These are phyloP conservation scores for Alternaria alternata DNA, from an alignment of 2,329 filamentous ascomycete species.

Conservation along the genomic window DNA sequence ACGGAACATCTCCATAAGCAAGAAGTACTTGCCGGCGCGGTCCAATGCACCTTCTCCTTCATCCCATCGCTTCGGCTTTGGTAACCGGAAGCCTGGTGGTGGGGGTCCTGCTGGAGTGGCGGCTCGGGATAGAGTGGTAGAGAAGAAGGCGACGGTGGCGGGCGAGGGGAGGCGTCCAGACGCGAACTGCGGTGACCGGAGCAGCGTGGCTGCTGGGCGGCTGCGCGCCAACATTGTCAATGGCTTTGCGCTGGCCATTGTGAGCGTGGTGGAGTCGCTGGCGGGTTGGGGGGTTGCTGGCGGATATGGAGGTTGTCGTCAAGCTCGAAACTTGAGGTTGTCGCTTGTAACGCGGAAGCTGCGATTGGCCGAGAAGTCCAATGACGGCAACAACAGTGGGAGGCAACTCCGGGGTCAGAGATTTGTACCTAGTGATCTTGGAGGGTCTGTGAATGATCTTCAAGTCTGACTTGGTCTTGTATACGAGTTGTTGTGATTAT, in stretches of 20 bases:
- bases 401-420: conserved; percentile 19
- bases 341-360: conserved; percentile 33
- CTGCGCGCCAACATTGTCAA: conserved; percentile 58
- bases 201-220: conserved; percentile 51
- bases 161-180: conserved; percentile 49
- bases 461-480: background rate
- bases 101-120: conserved; percentile 78
- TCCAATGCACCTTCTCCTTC: conserved; percentile 81
- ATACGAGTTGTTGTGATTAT: conserved; percentile 1
- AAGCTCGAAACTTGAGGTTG: conserved; percentile 34
- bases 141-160: conserved; percentile 67
- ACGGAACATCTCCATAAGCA: conserved; percentile 92
- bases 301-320: conserved; percentile 32
- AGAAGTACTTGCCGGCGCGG: conserved; percentile 90
- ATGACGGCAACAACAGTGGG: conserved; percentile 31
- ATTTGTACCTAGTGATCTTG: background rate
- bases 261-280: conserved; percentile 41
- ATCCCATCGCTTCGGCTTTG: conserved; percentile 78
- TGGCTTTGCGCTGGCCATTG: conserved; percentile 59
- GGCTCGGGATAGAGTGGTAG: conserved; percentile 67
- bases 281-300: conserved; percentile 30
- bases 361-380: conserved; percentile 41
- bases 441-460: background rate
- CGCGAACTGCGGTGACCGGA: conserved; percentile 46
- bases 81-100: conserved; percentile 80